These are phyloP conservation scores for Polygonum aviculare DNA, from an alignment of 148 eudicot species.

Conservation along the genomic window DNA sequence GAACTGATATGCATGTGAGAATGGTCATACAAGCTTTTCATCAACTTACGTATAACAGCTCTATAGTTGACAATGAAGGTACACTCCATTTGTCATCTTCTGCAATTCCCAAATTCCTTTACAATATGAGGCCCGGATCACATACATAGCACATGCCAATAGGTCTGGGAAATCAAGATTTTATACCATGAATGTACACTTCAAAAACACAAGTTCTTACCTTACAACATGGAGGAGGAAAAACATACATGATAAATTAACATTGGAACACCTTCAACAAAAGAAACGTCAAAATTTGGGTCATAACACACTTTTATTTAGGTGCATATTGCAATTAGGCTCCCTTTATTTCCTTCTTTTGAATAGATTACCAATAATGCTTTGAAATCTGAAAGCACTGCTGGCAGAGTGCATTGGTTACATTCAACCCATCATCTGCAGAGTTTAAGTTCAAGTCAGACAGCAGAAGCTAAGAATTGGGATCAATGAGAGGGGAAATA, in stretches of 20 bases:
- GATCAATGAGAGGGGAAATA: background rate
- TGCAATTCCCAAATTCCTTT: no score
- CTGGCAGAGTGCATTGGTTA: background rate
- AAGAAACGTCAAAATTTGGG: slow-evolving; percentile 2
- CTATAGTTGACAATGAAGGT: no score
- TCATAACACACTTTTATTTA: background rate
- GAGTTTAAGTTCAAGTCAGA: slow-evolving; percentile 10
- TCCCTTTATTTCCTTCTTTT: background rate
- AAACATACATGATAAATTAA: background rate
- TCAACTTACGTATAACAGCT: no score
- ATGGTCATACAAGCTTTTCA: background rate
- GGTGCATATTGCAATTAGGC: background rate
- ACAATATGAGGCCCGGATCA: no score
- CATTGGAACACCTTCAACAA: slow-evolving; percentile 4
- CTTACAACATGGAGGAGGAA: background rate
- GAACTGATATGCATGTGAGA: background rate
- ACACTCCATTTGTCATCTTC: no score
- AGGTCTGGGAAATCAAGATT: background rate
- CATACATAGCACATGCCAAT: no score
- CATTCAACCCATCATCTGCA: slow-evolving; percentile 65
- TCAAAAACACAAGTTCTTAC: background rate
- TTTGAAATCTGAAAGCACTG: background rate
- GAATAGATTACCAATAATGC: background rate
- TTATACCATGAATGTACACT: background rate
- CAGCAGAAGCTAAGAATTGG: background rate